Evolutionary conservation across 2,329 filamentous ascomycete species (phyloP), one percentile per base, ranked within the genome.

Genomic region (Colletotrichum sp.): DNA sequence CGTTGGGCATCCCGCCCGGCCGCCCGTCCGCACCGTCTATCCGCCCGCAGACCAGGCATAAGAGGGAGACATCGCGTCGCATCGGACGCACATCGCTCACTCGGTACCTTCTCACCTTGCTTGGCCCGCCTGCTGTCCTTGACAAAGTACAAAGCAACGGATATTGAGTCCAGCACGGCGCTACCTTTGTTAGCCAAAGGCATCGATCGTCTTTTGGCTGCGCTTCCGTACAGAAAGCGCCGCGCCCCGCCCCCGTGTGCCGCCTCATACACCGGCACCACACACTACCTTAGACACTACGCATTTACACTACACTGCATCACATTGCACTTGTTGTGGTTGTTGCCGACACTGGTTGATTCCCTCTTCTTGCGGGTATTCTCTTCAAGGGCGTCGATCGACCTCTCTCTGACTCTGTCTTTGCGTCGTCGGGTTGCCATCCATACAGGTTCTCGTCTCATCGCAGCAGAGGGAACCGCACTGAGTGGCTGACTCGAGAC

Each of bases 401-500:
- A 1, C 2, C 52, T 59, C 21, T 59, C 55, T 59, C 21, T 59
- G 0, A 9, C 55, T 59, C 55, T 18, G 55, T 28, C 26, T 28
- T 59, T 26, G 21, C 55, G 21, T 59, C 21, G 26, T 49, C 18
- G 39, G 39, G 18, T n/a, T 44, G 39, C 39, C 39, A 49, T n/a
- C n/a, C 59, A 21, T 34, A 9, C 28, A 62, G 59, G 59, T 62
- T 30, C 59, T 62, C 59, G 12, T 34, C 28, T 34, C 39, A 49
- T 49, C 6, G 39, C 39, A 6, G 39, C 18, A 49, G 15, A 62
- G 26, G 26, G 18, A 62, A n/a, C 59, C 10, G 26, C 52, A 26
- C 18, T 49, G 52, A 36, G 16, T 60, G 59, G 24, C 68, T 75
- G 72, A 75, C 68, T 75, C 72, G 72, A 66, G 60, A 71, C 60